Evolutionary conservation across 192 early-diverging fungal genomes (phyloP).

Genomic region (Gonapodya sp.): DNA sequence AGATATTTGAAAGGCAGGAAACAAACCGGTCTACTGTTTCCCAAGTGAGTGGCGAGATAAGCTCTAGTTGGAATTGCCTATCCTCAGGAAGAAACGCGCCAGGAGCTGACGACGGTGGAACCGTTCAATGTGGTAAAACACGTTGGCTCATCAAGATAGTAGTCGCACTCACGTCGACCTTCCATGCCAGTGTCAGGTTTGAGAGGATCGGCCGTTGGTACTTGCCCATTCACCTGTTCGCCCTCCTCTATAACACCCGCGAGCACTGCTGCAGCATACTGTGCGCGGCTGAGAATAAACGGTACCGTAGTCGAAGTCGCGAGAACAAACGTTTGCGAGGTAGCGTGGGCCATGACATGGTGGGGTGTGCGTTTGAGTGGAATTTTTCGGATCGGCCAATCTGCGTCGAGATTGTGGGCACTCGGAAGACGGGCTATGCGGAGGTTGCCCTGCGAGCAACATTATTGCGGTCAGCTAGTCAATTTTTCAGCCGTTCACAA

Average conservation of each 20-base stretch:
- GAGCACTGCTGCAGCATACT: slow-evolving; percentile 40
- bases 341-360: slow-evolving; percentile 72
- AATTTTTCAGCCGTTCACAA: background rate
- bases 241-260: slow-evolving; percentile 57
- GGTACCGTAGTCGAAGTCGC: slow-evolving; percentile 53
- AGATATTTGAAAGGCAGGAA: slow-evolving; percentile 5
- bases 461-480: background rate
- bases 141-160: background rate
- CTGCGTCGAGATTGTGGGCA: slow-evolving; percentile 61
- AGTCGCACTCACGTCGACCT: background rate
- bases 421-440: slow-evolving; percentile 55
- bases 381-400: slow-evolving; percentile 67
- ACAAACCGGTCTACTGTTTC: slow-evolving; percentile 74
- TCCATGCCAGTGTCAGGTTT: slow-evolving; percentile 2
- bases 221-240: slow-evolving; percentile 21
- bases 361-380: slow-evolving; percentile 56
- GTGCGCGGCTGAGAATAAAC: slow-evolving; percentile 58
- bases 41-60: slow-evolving; percentile 91
- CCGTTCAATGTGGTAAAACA: too few species aligned
- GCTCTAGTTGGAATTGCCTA: slow-evolving; percentile 60
- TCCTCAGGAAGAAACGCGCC: slow-evolving; percentile 49
- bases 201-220: background rate
- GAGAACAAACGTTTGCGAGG: slow-evolving; percentile 71
- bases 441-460: slow-evolving; percentile 37
- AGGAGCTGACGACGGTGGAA: too few species aligned